phyloP scores from a whole-genome alignment of 1,139 yeast genomes.

The Sugiyamaella sp. region DNA sequence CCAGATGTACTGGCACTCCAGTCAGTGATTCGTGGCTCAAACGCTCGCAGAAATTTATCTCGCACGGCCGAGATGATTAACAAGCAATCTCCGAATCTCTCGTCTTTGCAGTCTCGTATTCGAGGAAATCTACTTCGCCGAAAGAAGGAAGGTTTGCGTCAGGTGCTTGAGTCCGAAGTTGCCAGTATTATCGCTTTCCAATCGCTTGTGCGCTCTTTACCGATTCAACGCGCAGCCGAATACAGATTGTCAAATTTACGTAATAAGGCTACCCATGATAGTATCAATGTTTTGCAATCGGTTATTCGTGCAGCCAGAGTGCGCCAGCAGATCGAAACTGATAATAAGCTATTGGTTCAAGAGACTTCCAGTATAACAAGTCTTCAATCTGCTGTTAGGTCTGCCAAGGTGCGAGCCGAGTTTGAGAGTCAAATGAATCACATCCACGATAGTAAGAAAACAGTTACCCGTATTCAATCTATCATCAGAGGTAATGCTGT shows the following conservation, averaged over 20 bases:
- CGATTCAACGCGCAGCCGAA: conserved; percentile 23
- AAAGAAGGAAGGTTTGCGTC: conserved; percentile 27
- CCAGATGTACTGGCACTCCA: conserved; percentile 27
- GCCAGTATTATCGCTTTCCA: conserved; percentile 28
- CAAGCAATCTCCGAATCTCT: not conserved
- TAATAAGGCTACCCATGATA: not conserved
- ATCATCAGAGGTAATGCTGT: conserved; percentile 47
- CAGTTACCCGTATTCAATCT: conserved; percentile 51
- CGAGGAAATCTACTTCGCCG: conserved; percentile 30
- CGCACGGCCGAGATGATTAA: not conserved
- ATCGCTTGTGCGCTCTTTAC: conserved; percentile 24
- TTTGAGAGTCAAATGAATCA: conserved; percentile 43
- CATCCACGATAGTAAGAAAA: conserved; percentile 46
- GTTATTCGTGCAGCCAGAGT: conserved; percentile 34
- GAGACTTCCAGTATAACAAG: conserved; percentile 31
- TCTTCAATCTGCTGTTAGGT: conserved; percentile 55
- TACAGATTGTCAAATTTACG: not conserved
- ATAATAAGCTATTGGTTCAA: conserved; percentile 25
- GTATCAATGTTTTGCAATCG: conserved; percentile 32
- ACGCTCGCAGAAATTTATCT: not conserved
- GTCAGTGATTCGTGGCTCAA: conserved; percentile 28
- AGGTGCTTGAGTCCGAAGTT: conserved; percentile 26
- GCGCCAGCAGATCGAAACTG: conserved; percentile 12
- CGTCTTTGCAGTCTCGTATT: conserved; percentile 22
- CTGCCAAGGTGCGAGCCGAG: conserved; percentile 51